Evolutionary conservation across 1,284 basidiomycete genomes (phyloP).

Genomic region (Hortiboletus rubellus): DNA sequence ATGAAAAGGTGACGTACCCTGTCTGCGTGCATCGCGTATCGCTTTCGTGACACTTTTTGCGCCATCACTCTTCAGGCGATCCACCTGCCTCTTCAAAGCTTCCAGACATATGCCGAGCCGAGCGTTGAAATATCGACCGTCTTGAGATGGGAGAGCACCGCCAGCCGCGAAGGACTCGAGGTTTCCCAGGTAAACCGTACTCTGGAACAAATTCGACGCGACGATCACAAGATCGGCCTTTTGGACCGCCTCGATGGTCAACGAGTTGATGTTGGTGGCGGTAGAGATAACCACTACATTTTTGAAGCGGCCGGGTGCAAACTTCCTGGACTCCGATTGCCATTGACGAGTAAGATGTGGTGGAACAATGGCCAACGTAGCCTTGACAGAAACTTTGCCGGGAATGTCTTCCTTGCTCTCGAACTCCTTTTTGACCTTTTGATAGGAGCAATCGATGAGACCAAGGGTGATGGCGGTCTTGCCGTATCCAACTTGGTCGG

Average conservation of each 20-base stretch:
- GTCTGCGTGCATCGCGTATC: conserved; percentile 61
- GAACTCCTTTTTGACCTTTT: conserved; percentile 59
- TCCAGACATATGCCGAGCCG: conserved; percentile 65
- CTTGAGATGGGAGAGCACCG: conserved; percentile 61
- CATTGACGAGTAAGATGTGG: conserved; percentile 90
- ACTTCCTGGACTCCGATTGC: conserved; percentile 85
- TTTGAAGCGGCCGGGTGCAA: conserved; percentile 66
- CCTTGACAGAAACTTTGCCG: conserved; percentile 75
- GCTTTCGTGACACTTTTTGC: conserved; percentile 57
- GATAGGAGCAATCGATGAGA: conserved; percentile 71
- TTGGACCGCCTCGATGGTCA: conserved; percentile 75
- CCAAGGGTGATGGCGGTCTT: conserved; percentile 96
- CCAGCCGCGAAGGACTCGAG: conserved; percentile 69
- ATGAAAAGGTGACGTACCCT: conserved; percentile 43
- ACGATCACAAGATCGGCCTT: conserved; percentile 88
- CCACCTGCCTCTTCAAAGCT: conserved; percentile 64
- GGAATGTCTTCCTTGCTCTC: conserved; percentile 50
- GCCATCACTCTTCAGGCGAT: conserved; percentile 64
- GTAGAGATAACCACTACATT: conserved; percentile 69
- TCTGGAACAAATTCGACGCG: conserved; percentile 84
- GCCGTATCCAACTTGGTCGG: conserved; percentile 95
- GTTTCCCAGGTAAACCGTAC: conserved; percentile 74
- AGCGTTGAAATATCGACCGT: conserved; percentile 88
- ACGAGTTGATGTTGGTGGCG: conserved; percentile 69
- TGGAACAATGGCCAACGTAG: conserved; percentile 85